These are phyloP conservation scores for Cyberlindnera subsufficiens DNA, from an alignment of 805 yeast genomes.

Conservation along the genomic window DNA sequence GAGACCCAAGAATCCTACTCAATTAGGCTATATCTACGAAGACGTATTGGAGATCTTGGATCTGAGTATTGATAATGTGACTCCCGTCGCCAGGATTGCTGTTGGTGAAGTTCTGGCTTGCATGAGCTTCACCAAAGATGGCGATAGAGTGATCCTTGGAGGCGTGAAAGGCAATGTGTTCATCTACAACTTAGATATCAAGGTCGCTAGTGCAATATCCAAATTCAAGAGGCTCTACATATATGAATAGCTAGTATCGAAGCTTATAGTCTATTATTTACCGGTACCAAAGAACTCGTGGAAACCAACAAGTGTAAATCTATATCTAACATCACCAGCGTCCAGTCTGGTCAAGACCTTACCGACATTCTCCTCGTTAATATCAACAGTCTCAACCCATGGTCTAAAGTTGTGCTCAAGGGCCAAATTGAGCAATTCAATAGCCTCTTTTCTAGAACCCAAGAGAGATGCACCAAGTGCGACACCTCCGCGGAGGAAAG, in stretches of 20 bases:
- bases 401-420: constrained; percentile 51
- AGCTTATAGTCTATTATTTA: constrained; percentile 4
- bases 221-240: constrained; percentile 17
- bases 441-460: constrained; percentile 60
- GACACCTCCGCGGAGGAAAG: constrained; percentile 44
- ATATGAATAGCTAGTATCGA: neutral
- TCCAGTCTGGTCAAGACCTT: constrained; percentile 51
- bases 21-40: constrained; percentile 26
- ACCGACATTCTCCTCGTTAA: constrained; percentile 45
- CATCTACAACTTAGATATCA: constrained; percentile 13
- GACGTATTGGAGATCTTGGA: constrained; percentile 27
- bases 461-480: constrained; percentile 52
- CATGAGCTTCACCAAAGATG: constrained; percentile 15
- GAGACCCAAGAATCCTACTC: constrained; percentile 22
- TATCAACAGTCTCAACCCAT: constrained; percentile 57
- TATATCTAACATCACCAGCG: constrained; percentile 53
- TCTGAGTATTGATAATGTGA: constrained; percentile 21
- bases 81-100: constrained; percentile 17
- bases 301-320: constrained; percentile 56
- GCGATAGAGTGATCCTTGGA: constrained; percentile 12
- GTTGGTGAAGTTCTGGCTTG: constrained; percentile 9
- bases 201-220: constrained; percentile 11
- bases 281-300: constrained; percentile 33
- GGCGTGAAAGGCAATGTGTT: constrained; percentile 12
- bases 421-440: constrained; percentile 61